These are phyloP conservation scores for Scedosporium minutisporum DNA, from an alignment of 2,329 filamentous ascomycete genomes.

Conservation along the genomic window DNA sequence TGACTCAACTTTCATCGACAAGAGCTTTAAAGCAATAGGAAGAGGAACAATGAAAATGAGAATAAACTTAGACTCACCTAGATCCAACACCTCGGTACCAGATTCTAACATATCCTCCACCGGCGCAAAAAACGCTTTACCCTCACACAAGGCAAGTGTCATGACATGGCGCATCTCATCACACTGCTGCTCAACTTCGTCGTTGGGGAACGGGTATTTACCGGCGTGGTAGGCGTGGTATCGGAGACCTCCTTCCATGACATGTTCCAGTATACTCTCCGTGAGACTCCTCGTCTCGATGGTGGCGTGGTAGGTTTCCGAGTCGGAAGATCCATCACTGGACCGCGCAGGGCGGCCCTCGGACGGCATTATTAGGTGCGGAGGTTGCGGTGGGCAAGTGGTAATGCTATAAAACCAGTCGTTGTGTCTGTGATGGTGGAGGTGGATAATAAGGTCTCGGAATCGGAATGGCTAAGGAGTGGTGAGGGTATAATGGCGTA, in stretches of 20 bases:
- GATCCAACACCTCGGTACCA: constrained; percentile 35
- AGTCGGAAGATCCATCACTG: background rate
- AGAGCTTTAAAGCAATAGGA: constrained; percentile 5
- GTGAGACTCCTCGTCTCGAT: constrained; percentile 29
- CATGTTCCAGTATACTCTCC: constrained; percentile 32
- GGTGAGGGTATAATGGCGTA: no score
- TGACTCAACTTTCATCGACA: background rate
- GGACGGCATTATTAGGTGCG: background rate
- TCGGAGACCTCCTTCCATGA: constrained; percentile 32
- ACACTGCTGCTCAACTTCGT: constrained; percentile 30
- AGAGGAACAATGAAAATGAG: constrained; percentile 5
- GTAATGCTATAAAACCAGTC: no score
- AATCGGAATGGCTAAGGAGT: no score
- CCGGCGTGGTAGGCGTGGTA: constrained; percentile 30
- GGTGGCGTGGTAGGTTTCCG: constrained; percentile 3
- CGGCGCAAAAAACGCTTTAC: constrained; percentile 33
- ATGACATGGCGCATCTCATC: constrained; percentile 32
- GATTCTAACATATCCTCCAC: constrained; percentile 25
- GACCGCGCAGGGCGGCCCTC: background rate
- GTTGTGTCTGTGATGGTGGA: background rate
- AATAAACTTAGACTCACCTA: constrained; percentile 23
- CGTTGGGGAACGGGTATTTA: constrained; percentile 33
- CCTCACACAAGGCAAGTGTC: constrained; percentile 27
- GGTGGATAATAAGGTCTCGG: background rate
- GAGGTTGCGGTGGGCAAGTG: background rate